Evolutionary conservation across 306 rosid species (phyloP), one percentile per base, ranked within the genome.

Genomic region (Trifolium dubium): DNA sequence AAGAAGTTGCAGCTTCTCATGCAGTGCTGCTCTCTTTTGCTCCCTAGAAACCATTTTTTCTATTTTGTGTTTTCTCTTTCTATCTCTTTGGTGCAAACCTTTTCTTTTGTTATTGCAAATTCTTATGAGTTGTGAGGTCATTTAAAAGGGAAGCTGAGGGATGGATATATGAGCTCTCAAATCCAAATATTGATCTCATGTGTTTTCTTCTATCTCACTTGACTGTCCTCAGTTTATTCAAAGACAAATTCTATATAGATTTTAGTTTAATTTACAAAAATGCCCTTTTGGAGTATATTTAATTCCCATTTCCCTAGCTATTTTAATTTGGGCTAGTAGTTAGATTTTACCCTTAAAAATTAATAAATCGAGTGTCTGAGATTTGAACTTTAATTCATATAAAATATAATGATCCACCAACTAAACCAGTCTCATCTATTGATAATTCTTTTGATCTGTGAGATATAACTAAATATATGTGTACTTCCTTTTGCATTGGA

Each of bases 1-100:
- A 91, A 94, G 99, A 39, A 89, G 87, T 79, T 92, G 97, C 67
- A 94, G 92, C 86, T 94, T 90, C 86, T 94, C 96, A 86, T 92
- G 93, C 84, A 92, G 93, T 78, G 74, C 87, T 79, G 86, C 88
- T 74, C 85, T 85, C 89, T 88, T 89, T 85, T 81, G 97, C 92
- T 92, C 96, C 84, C 89, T 92, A 76, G 99, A 89, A 77, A 87
- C 92, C 99, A 94, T 93, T 30, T 3, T 30, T 14, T 59, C 13
- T 59, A 3, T 30, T 6, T 59, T 23, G 11, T 81, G 71, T 5
- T 15, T 63, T 35, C 19, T 47, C 65, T 39, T 11, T 56, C 56
- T 71, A 41, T 61, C 11, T 61, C 28, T 83, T 46, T 49, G 30
- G 59, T 53, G 30, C 59, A 53, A 28, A 2, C 54, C 50, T 34